Evolutionary conservation across 768 basidiomycete species (phyloP).

Genomic region (Phylloporus arenicola): DNA sequence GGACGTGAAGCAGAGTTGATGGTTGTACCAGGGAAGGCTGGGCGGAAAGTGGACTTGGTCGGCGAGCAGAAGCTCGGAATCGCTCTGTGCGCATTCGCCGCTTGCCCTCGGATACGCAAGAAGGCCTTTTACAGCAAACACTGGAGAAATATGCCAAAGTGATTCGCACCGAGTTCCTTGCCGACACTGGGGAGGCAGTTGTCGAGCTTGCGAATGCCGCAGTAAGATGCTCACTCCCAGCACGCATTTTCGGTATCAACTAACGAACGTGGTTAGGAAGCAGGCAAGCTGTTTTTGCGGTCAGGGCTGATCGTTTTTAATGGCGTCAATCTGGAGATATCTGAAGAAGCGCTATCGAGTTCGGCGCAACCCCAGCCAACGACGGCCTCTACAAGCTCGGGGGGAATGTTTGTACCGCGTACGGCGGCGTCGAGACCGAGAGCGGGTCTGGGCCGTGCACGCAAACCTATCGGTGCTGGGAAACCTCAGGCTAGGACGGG

Average conservation of each 20-base stretch:
- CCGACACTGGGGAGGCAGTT: constrained; percentile 53
- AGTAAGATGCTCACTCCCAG: constrained; percentile 35
- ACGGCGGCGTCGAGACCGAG: constrained; percentile 59
- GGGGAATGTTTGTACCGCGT: constrained; percentile 64
- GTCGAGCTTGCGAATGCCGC: constrained; percentile 63
- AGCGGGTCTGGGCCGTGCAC: constrained; percentile 62
- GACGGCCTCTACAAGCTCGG: constrained; percentile 35
- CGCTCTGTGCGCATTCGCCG: constrained; percentile 74
- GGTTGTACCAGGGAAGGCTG: constrained; percentile 32
- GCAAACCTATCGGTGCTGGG: constrained; percentile 30
- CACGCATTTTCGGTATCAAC: neutral
- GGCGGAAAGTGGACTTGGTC: constrained; percentile 54
- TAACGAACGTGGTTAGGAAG: constrained; percentile 52
- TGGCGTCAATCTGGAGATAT: constrained; percentile 53
- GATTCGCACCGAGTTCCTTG: constrained; percentile 71
- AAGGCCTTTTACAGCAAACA: constrained; percentile 85
- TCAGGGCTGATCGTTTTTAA: constrained; percentile 69
- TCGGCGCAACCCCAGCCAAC: constrained; percentile 24
- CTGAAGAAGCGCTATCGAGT: constrained; percentile 44
- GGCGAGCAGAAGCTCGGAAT: constrained; percentile 50
- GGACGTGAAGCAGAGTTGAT: neutral
- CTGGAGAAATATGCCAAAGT: constrained; percentile 73
- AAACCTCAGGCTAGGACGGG: constrained; percentile 11
- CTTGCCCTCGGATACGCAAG: constrained; percentile 74
- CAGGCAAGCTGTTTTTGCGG: constrained; percentile 69